Evolutionary conservation across 805 yeast genomes (phyloP), one percentile per base, ranked within the genome.

Genomic region (Yamadazyma insecticola): DNA sequence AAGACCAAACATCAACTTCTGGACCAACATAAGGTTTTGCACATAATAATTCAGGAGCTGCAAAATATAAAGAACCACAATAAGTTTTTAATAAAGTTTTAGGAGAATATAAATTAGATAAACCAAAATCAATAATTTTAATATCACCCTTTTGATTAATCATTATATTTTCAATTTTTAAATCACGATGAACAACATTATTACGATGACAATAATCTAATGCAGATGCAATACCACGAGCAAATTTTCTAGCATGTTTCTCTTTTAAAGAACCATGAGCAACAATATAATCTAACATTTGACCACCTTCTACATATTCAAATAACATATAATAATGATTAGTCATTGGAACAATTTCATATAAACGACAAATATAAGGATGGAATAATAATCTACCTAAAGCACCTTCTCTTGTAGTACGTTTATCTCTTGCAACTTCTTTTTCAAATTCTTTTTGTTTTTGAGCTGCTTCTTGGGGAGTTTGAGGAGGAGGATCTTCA

Each of bases 1-100:
- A 90, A 2, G 96, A 86, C 98, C 98, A 92, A 13, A 92, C 81
- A 56, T 92, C 98, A 28, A 92, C 96, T 55, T 92, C 98, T 1
- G 98, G 98, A 0, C 98, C 99, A 22, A 74, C 68, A 50, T 92
- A 92, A 1, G 96, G 97, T 44, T 78, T 78, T 1, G 97, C 98
- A 37, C 85, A 83, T 32, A 92, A 67, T 44, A 92, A 69, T 57
- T 92, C 99, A 0, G 99, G 99, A 0, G 99, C 98, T 1, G 98
- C 99, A 72, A 92, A 92, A 55, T 92, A 92, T 30, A 92, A 67
- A 1, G 97, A 88, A 3, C 99, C 99, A 68, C 99, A 92, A 53
- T 86, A 92, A 1, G 99, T 92, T 51, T 84, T 86, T 51, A 92
- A 74, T 33, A 87, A 63, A 25, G 78, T 67, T 37, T 74, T 73